Evolutionary conservation across 2,329 filamentous ascomycete genomes (phyloP).

Genomic region (Colletotrichum navitas): DNA sequence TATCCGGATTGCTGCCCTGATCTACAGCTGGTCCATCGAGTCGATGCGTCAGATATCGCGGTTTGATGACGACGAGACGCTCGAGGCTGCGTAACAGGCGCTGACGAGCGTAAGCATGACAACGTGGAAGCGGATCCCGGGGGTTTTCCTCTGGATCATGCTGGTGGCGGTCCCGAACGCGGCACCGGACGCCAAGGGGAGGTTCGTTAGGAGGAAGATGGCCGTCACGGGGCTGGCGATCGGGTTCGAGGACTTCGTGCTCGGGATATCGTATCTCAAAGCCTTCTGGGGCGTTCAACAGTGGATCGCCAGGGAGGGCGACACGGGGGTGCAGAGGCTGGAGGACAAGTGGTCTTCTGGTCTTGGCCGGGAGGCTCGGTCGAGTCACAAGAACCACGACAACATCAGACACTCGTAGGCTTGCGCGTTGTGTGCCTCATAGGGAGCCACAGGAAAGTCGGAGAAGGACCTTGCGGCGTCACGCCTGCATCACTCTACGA

Average conservation of each 20-base stretch:
- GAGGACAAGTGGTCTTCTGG: constrained; percentile 39
- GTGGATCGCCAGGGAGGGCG: constrained; percentile 45
- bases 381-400: constrained; percentile 1
- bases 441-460: neutral
- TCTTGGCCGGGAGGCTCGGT: constrained; percentile 15
- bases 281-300: constrained; percentile 48
- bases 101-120: constrained; percentile 47
- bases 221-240: constrained; percentile 47
- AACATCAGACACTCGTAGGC: constrained; percentile 18
- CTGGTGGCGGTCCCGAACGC: constrained; percentile 47
- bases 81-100: constrained; percentile 45
- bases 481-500: constrained; percentile 9
- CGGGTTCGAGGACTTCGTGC: constrained; percentile 47
- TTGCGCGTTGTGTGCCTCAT: constrained; percentile 7
- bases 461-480: constrained; percentile 9
- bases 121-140: constrained; percentile 49
- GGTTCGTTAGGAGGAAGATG: constrained; percentile 49
- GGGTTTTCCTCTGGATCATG: constrained; percentile 50
- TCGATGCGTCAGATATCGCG: constrained; percentile 46
- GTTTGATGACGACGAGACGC: constrained; percentile 41
- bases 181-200: constrained; percentile 45
- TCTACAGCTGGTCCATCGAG: constrained; percentile 48
- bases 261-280: constrained; percentile 46
- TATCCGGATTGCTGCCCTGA: constrained; percentile 45
- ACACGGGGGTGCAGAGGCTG: constrained; percentile 25